These are phyloP conservation scores for Acorus calamus DNA, from an alignment of 106 monocot genomes.

Conservation along the genomic window DNA sequence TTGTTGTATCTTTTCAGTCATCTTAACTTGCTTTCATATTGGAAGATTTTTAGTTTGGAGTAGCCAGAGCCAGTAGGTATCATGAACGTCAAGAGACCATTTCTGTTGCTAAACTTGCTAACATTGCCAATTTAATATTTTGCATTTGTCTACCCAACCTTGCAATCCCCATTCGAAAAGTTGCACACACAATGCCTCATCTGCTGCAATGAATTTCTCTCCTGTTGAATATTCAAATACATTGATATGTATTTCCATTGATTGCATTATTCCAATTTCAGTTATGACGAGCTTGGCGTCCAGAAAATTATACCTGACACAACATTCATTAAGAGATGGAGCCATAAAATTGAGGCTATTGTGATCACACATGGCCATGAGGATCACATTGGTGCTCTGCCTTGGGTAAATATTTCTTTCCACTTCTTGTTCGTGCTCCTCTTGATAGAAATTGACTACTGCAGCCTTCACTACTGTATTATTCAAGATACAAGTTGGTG, in stretches of 20 bases:
- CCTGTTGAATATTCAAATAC: no score
- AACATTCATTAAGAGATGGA: slow-evolving; percentile 93
- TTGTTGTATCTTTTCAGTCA: no score
- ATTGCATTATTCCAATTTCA: slow-evolving; percentile 18
- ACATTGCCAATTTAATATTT: no score
- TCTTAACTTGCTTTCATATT: no score
- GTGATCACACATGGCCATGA: slow-evolving; percentile 98
- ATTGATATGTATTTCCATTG: not conserved
- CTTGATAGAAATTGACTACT: not conserved
- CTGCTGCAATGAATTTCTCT: no score
- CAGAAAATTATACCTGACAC: slow-evolving; percentile 98
- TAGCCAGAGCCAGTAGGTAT: no score
- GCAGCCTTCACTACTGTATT: not conserved
- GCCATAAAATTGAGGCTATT: slow-evolving; percentile 97
- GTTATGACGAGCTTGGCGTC: slow-evolving; percentile 92
- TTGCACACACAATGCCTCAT: no score
- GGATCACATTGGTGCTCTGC: slow-evolving; percentile 99
- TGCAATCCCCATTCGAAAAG: no score
- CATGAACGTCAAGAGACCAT: no score
- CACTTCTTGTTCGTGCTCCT: slow-evolving; percentile 13
- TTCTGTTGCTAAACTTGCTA: no score
- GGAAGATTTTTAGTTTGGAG: no score
- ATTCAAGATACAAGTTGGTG: not conserved
- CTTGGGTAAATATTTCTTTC: slow-evolving; percentile 78
- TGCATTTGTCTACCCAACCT: no score